Base-by-base conservation (phyloP, 2,329 filamentous ascomycete genomes). In the Pseudogymnoascus sp. region DNA sequence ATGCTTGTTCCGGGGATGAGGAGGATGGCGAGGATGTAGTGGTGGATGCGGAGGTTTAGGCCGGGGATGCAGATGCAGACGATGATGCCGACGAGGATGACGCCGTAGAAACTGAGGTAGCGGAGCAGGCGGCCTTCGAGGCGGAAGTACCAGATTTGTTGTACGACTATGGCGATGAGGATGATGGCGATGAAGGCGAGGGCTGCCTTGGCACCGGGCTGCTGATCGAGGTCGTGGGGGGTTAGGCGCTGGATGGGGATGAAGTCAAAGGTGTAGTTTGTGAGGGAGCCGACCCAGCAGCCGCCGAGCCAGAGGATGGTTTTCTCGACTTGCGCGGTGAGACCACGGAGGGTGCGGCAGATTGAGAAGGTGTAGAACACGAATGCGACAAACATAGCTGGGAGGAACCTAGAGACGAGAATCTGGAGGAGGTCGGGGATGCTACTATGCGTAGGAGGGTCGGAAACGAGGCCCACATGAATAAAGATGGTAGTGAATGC, bases 241-340 rank as follows among this genome's bases (percentile, higher is more conserved):
- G 90, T 97, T n/a, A 99, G 81, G 2, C 95, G 88, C 74, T 92
- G 86, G 68, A 99, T 95, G 0, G 95, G 95, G 66, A 99, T 97
- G 76, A 90, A 89, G 70, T 91, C 89, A 71, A 99, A 91, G 0
- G 95, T 97, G 76, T 97, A 96, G 76, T 97, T 97, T 71, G 93
- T 93, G 68, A 99, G 77, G 1, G 91, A 88, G 14, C 93, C 95
- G 40, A 97, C 85, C 89, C 96, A 99, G 72, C 89, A 92, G 6
- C 86, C 88, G 1, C 93, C 93, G 0, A 99, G 80, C 89, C 92
- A 97, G 29, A 97, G 80, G 2, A 97, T 76, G 0, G 91, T 90
- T 79, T 96, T 97, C 72, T 96, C 93, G 47, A 96, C 70, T 72
- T 96, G 93, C 0, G 93, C 91, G 0, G 85, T 88, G 1, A 97